These are phyloP conservation scores for Coemansia sp. DNA, from an alignment of 192 early-diverging fungal genomes.

Conservation along the genomic window DNA sequence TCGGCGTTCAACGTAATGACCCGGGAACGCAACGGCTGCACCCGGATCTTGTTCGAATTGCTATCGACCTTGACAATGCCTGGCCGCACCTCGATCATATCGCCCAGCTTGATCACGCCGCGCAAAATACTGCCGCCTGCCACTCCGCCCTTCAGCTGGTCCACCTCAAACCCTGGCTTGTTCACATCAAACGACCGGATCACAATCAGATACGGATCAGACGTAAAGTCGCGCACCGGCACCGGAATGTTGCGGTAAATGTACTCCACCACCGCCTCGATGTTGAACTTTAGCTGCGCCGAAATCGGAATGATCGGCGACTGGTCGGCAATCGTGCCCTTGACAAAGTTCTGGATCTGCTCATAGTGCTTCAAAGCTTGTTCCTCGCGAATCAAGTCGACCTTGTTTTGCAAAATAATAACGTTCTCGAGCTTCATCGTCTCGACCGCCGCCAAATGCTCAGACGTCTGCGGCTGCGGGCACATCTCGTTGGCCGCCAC, in stretches of 20 bases:
- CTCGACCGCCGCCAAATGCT: conserved; percentile 98
- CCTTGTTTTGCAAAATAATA: conserved; percentile 98
- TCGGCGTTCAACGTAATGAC: conserved; percentile 89
- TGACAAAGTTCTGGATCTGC: conserved; percentile 88
- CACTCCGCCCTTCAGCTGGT: conserved; percentile 93
- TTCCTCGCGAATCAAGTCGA: conserved; percentile 93
- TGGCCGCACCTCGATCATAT: conserved; percentile 96
- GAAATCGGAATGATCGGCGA: conserved; percentile 98
- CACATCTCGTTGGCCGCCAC: conserved; percentile 98
- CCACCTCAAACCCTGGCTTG: conserved; percentile 94
- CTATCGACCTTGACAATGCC: conserved; percentile 89
- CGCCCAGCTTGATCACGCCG: conserved; percentile 85
- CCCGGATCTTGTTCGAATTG: conserved; percentile 71
- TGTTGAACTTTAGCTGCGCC: conserved; percentile 98
- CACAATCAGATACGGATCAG: conserved; percentile 91
- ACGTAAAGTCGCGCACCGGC: conserved; percentile 88
- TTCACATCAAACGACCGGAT: conserved; percentile 99
- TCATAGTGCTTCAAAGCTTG: conserved; percentile 87
- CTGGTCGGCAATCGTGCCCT: conserved; percentile 91
- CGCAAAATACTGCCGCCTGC: conserved; percentile 94
- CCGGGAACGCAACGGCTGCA: conserved; percentile 84
- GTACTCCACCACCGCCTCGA: conserved; percentile 97
- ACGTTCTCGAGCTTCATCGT: conserved; percentile 98
- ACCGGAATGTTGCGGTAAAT: conserved; percentile 95
- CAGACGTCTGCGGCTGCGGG: conserved; percentile 98